A percentile compares a stretch with the other conserved stretches of the same genome.
phyloP scores from a whole-genome alignment of 768 basidiomycete species.

The Mycena latifolia region DNA sequence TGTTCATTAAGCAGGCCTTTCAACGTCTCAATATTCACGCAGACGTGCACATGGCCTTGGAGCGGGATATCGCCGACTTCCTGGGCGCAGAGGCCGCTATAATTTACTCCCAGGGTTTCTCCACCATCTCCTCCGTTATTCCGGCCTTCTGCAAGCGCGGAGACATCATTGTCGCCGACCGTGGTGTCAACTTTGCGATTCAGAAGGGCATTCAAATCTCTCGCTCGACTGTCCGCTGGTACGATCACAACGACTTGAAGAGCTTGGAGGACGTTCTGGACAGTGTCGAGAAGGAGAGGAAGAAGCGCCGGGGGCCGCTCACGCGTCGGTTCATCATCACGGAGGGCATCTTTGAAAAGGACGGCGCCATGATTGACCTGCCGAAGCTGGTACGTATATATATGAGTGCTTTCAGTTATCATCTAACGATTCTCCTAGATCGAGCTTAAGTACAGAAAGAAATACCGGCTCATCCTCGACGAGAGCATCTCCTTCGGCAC shows the following conservation, averaged over 20 bases:
- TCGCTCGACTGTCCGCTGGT: slow-evolving; percentile 93
- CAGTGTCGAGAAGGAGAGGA: slow-evolving; percentile 87
- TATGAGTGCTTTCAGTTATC: neutral
- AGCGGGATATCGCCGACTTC: slow-evolving; percentile 91
- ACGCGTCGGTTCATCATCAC: slow-evolving; percentile 96
- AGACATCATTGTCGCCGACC: slow-evolving; percentile 97
- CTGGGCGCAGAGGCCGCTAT: slow-evolving; percentile 91
- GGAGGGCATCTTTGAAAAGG: slow-evolving; percentile 96
- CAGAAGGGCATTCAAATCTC: slow-evolving; percentile 97
- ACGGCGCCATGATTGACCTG: slow-evolving; percentile 92
- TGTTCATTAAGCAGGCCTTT: slow-evolving; percentile 17
- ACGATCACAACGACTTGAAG: slow-evolving; percentile 94
- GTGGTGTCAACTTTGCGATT: slow-evolving; percentile 93
- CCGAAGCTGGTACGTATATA: slow-evolving; percentile 86
- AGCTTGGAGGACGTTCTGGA: slow-evolving; percentile 93
- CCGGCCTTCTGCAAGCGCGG: slow-evolving; percentile 98
- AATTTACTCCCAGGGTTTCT: slow-evolving; percentile 94
- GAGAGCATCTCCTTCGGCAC: slow-evolving; percentile 95
- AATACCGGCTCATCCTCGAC: slow-evolving; percentile 95
- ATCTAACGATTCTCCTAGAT: slow-evolving; percentile 63
- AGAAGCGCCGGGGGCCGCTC: slow-evolving; percentile 83
- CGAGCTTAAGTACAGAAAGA: slow-evolving; percentile 95
- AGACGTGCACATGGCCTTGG: slow-evolving; percentile 95
- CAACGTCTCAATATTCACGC: slow-evolving; percentile 15
- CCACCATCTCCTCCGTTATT: slow-evolving; percentile 93